Evolutionary conservation across 176 grass and related monocot genomes (phyloP), one percentile per base, ranked within the genome.

Genomic region (Eremochloa ophiuroides): DNA sequence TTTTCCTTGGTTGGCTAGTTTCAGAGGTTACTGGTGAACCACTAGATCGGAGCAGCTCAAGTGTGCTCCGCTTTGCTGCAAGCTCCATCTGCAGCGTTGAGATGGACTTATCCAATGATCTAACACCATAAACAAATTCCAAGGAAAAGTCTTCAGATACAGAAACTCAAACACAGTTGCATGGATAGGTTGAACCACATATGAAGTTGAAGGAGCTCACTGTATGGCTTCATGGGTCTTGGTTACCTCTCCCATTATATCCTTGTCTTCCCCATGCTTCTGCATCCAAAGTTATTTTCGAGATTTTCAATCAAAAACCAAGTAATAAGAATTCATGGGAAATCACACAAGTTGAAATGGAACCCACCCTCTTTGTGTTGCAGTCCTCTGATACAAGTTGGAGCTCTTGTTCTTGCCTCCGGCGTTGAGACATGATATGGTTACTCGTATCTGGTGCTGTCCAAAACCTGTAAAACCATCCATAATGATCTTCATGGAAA

Each of bases 21-120:
- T 74, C 81, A 14, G 80, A 79, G 18, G 33, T 81, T 73, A 91
- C 63, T 65, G 87, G 94, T 17, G 84, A 88, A 43, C 86, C 69
- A 81, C 84, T 86, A 46, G 76, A 70, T 7, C 43, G 65, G 20
- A 87, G 81, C 38, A 84, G 71, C 76, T 93, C 92, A 70, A 86
- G 72, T n/a, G 74, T 75, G 81, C 84, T 98, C 48, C 92, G 79
- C 80, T 93, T 94, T 15, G 95, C 92, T 8, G 95, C 86, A 66
- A 98, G 89, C 75, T 98, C 95, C 95, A 98, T 94, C 80, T 98
- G 95, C 65, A 98, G 87, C 25, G 95, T 98, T 41, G 95, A 91
- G 84, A 98, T 98, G 30, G 92, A 92, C 86, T 98, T 98, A 85
- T 98, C 95, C 88, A 98, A 87, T 75, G 80, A 98, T 91, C 95